Conservation (phyloP, 495 filamentous ascomycete genomes). For the Geoglossum glabrum region DNA sequence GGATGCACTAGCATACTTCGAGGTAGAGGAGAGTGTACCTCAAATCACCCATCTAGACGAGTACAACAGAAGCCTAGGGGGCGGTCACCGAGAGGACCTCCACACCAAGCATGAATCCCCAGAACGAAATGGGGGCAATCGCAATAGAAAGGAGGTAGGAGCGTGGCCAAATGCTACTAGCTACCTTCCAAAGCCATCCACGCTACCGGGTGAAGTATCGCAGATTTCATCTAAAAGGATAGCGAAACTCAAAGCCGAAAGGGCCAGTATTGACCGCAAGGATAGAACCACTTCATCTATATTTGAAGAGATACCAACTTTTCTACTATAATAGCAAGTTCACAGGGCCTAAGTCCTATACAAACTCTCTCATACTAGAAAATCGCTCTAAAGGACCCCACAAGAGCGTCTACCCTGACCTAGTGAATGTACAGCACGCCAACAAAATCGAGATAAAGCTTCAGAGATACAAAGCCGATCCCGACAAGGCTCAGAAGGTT, state of each 20-base stretch:
- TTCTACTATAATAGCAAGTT: slow-evolving; percentile 20
- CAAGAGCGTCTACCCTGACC: no score
- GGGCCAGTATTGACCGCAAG: background rate
- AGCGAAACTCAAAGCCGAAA: slow-evolving; percentile 1
- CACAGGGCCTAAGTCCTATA: background rate
- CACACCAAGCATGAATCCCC: background rate
- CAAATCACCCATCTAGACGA: background rate
- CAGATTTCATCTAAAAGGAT: background rate
- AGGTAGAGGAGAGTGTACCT: background rate
- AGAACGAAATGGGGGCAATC: background rate
- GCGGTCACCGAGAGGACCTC: background rate
- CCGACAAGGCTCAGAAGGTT: no score
- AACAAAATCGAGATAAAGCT: background rate
- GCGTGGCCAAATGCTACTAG: background rate
- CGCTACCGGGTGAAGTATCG: background rate
- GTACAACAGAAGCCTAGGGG: background rate
- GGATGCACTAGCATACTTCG: background rate
- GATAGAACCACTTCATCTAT: background rate
- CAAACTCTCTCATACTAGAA: background rate
- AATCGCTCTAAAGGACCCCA: background rate
- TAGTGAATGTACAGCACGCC: no score
- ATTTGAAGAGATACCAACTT: slow-evolving; percentile 27
- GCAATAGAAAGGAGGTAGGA: background rate
- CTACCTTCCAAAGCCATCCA: background rate
- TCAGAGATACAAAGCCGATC: no score